Evolutionary conservation across 352 stramenopile genomes (phyloP), one percentile per base, ranked within the genome.

Genomic region (Phytophthora crassamura): DNA sequence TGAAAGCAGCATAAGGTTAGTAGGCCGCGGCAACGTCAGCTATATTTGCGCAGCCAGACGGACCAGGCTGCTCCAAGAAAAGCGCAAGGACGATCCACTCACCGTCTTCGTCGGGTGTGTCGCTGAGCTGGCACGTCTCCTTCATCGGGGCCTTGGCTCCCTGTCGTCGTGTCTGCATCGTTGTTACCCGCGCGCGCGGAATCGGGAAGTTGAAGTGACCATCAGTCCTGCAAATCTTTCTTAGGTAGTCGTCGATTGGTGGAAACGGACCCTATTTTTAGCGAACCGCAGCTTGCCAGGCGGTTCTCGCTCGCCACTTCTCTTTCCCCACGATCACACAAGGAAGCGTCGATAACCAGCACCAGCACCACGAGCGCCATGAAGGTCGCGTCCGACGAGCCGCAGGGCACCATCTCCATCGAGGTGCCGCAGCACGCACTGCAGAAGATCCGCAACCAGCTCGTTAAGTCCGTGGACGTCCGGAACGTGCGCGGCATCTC

Each of bases 401-500:
- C 64, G 39, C 69, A 71, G 67, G 84, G 84, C 48, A 86, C 74
- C 60, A 90, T 93, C 67, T 78, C 79, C 20, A 81, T 91, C 6
- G 82, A 91, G 57, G 75, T 88, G 53, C 82, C 78, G 35, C 72
- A 79, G 59, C 75, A 89, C 66, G 78, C 72, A 59, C 49, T 95
- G 54, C 71, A 83, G 52, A 83, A 86, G 54, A 39, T 90, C 42
- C 85, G 85, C 69, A 86, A 89, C 40, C 75, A 91, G 62, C 45
- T 95, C 18, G 39, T 77, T 20, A 77, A 91, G 68, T 66, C 88
- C 30, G 64, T 91, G 43, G 85, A 90, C 47, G 66, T 93, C 30
- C 76, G 75, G 38, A 95, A 95, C 64, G 78, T 93, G 51, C 85
- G 87, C 48, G 87, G 87, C n/a, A 65, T 95, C 60, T 72, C 80